Percentiles rank a stretch among this genome's conserved stretches.
These are phyloP conservation scores for Daucus carota DNA, from an alignment of 129 eudicot species.

Conservation along the genomic window DH1_v3.0 NC_030385.2:5525001-5525500, in stretches of 20 bases:
- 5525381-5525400: too few relatives aligned
- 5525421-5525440: too few relatives aligned
- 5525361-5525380: too few relatives aligned
- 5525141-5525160: constrained; percentile 25
- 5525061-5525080: too few relatives aligned
- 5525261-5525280: not conserved
- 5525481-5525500: not conserved
- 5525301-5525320: too few relatives aligned
- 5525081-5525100: not conserved
- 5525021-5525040: constrained; percentile 42
- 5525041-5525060: too few relatives aligned
- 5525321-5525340: too few relatives aligned
- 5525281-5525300: too few relatives aligned
- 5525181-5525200: constrained; percentile 27
- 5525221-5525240: constrained; percentile 49
- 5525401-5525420: too few relatives aligned
- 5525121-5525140: constrained; percentile 66
- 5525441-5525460: too few relatives aligned
- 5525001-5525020: constrained; percentile 58
- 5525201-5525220: constrained; percentile 35
- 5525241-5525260: constrained; percentile 2
- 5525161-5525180: constrained; percentile 37
- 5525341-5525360: too few relatives aligned
- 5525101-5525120: constrained; percentile 46
- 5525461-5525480: too few relatives aligned